These are phyloP conservation scores for Chalciporus sphaerocephalus DNA, from an alignment of 768 basidiomycete genomes.

Conservation along the genomic window DNA sequence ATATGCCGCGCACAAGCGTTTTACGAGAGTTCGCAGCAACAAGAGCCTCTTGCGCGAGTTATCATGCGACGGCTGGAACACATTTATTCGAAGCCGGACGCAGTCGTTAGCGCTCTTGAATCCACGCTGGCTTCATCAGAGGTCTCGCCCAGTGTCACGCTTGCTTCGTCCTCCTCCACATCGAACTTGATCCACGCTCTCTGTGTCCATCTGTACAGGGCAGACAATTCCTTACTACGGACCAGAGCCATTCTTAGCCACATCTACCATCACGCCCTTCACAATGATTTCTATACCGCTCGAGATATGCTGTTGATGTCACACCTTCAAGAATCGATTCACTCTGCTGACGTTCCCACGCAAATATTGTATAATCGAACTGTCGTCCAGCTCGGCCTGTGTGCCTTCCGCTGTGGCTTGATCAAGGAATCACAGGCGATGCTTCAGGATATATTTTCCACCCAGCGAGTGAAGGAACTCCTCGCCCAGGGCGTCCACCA, in stretches of 20 bases:
- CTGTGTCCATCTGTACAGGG: slow-evolving; percentile 90
- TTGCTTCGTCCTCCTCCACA: slow-evolving; percentile 52
- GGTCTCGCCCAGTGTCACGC: slow-evolving; percentile 58
- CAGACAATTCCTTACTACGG: slow-evolving; percentile 84
- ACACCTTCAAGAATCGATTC: slow-evolving; percentile 93
- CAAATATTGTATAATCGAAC: slow-evolving; percentile 98
- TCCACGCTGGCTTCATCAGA: slow-evolving; percentile 54
- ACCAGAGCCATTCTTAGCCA: slow-evolving; percentile 97
- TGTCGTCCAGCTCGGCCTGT: slow-evolving; percentile 93
- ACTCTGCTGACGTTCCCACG: slow-evolving; percentile 92
- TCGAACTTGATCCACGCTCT: slow-evolving; percentile 82
- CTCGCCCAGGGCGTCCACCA: slow-evolving; percentile 95
- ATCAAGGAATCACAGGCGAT: slow-evolving; percentile 93
- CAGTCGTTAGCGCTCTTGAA: slow-evolving; percentile 89
- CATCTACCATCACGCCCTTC: slow-evolving; percentile 94
- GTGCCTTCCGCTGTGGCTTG: slow-evolving; percentile 92
- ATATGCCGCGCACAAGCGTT: slow-evolving; percentile 90
- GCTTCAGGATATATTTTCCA: slow-evolving; percentile 92
- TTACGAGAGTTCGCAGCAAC: slow-evolving; percentile 76
- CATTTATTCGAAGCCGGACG: slow-evolving; percentile 97
- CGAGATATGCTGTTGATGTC: slow-evolving; percentile 99
- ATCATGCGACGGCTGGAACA: slow-evolving; percentile 96
- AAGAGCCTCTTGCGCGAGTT: slow-evolving; percentile 79
- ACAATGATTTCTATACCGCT: slow-evolving; percentile 94
- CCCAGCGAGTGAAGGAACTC: slow-evolving; percentile 94